Evolutionary conservation across 1,284 basidiomycete species (phyloP).

Genomic region (Anthracocystis panici-leucophaei): DNA sequence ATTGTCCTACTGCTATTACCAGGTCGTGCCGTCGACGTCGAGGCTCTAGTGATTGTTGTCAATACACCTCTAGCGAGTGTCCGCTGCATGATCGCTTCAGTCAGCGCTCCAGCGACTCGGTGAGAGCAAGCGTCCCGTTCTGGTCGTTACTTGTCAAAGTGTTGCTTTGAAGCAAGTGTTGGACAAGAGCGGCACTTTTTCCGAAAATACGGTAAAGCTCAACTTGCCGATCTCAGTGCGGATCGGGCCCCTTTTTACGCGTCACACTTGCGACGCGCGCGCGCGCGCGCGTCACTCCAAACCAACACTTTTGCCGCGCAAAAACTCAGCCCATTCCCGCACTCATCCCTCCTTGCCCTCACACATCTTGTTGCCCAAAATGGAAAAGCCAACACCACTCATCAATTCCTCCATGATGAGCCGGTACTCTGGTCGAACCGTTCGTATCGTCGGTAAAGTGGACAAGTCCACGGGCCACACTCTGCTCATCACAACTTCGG

Average conservation of each 20-base stretch:
- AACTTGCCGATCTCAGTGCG: background rate
- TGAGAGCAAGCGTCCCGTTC: background rate
- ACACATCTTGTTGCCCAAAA: slow-evolving; percentile 15
- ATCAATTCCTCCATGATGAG: slow-evolving; percentile 64
- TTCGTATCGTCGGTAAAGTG: slow-evolving; percentile 64
- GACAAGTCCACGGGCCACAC: slow-evolving; percentile 56
- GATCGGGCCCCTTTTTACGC: slow-evolving; percentile 10
- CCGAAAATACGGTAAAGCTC: slow-evolving; percentile 5
- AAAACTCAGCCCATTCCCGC: slow-evolving; percentile 9
- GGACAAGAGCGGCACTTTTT: background rate
- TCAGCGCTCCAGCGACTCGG: background rate
- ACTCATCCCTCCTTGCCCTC: background rate
- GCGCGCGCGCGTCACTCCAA: too few relatives aligned
- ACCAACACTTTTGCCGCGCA: slow-evolving; percentile 11
- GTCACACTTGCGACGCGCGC: slow-evolving; percentile 11
- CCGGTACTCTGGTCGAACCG: slow-evolving; percentile 48
- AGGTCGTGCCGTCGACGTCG: slow-evolving; percentile 3
- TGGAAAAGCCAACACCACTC: slow-evolving; percentile 64
- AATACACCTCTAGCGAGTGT: background rate
- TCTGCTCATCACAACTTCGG: slow-evolving; percentile 61
- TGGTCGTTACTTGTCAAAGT: background rate
- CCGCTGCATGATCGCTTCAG: background rate
- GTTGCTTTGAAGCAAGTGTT: background rate
- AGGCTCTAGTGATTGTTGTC: background rate
- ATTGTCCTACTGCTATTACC: slow-evolving; percentile 5